Base-by-base conservation (phyloP, 441 rosid genomes). In the Adansonia madagascariensis region DNA sequence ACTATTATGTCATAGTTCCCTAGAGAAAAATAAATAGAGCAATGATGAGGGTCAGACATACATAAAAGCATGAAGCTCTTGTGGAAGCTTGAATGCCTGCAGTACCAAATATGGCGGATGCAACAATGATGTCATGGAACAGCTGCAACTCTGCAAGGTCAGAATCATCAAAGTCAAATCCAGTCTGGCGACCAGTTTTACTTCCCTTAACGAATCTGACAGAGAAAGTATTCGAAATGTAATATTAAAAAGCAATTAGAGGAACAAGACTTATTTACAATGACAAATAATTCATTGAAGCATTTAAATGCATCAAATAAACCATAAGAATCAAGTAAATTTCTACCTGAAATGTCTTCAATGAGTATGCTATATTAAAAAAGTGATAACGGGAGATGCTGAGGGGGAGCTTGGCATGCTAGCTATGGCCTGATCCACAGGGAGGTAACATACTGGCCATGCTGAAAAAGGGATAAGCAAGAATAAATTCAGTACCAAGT, bases 21-120 rank as follows among this genome's bases (percentile, higher is more conserved):
- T 94, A 86, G 62, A 31, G 81, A 78, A 67, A 31, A 67, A 44
- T 66, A 50, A 64, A 73, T 77, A 60, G 41, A 79, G 24, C 80
- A 78, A 73, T 73, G 69, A 71, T 6, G 27, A 61, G 18, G 27
- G 35, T 46, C 24, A 35, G n/a, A 35, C 53, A 79, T 20, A 18
- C 39, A 75, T 71, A 35, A 79, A 77, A 78, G 72, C 71, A 74
- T 76, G 50, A 79, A 31, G 22, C 7, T 39, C 53, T 63, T 52
- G 49, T 17, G 39, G n/a, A 56, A 60, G 11, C 27, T 71, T 73
- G 68, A 69, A 43, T 70, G 63, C 35, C 3, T 41, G 78, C 61
- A 41, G 46, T 91, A 94, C 98, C 98, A 85, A 94, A 94, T 85
- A 94, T 89, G 1, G 92, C 98, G 63, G 98, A 94, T 1, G 98